These are phyloP conservation scores for Alternaria dauci DNA, from an alignment of 2,329 filamentous ascomycete genomes.

Conservation along the genomic window DNA sequence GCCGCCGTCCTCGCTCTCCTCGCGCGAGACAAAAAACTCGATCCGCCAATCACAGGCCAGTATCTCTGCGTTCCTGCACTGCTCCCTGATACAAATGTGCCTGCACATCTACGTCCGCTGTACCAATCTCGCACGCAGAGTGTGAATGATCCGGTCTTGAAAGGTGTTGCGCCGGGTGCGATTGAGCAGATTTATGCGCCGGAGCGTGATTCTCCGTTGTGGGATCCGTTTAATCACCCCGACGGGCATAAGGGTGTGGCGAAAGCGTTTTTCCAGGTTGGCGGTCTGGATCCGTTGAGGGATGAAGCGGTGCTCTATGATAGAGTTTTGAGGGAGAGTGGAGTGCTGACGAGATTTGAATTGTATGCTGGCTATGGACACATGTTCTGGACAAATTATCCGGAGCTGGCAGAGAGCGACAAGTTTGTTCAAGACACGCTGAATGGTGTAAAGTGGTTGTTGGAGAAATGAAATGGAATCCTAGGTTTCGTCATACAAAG, in stretches of 20 bases:
- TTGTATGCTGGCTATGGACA: constrained; percentile 55
- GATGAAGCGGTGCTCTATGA: constrained; percentile 61
- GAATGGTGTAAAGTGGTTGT: constrained; percentile 40
- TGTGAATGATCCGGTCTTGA: constrained; percentile 35
- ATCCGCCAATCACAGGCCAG: constrained; percentile 56
- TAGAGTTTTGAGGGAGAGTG: constrained; percentile 47
- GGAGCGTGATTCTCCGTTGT: constrained; percentile 39
- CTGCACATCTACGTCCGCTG: constrained; percentile 51
- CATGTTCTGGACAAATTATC: constrained; percentile 54
- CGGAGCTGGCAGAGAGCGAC: constrained; percentile 33
- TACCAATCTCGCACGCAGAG: constrained; percentile 51
- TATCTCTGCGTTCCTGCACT: constrained; percentile 59
- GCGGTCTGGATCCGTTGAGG: constrained; percentile 58
- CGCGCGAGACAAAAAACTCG: constrained; percentile 52
- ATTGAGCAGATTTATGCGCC: constrained; percentile 36
- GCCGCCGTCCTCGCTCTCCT: constrained; percentile 58
- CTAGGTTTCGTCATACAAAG: not conserved
- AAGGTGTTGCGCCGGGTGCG: constrained; percentile 14
- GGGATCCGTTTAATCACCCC: constrained; percentile 47
- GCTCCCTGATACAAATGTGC: constrained; percentile 53
- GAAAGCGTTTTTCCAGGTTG: constrained; percentile 58
- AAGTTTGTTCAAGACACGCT: constrained; percentile 40
- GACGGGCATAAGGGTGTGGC: constrained; percentile 53
- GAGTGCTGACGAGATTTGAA: constrained; percentile 53
- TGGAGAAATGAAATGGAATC: constrained; percentile 22